These are phyloP conservation scores for Blastocystis sp. DNA, from an alignment of 352 stramenopile species.

Conservation along the genomic window DNA sequence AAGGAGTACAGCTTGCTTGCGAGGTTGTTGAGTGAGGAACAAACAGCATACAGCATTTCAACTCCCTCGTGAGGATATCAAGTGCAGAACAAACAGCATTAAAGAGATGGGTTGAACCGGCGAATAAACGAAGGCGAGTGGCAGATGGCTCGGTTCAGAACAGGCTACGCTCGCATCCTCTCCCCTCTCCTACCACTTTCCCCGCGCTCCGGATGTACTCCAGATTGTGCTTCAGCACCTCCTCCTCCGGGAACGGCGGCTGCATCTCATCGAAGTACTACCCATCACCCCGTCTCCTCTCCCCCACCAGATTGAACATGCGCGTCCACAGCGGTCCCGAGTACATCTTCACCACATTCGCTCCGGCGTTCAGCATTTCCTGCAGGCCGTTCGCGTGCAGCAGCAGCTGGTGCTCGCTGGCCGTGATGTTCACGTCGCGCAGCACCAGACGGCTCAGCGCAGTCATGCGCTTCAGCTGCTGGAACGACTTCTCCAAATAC, in stretches of 20 bases:
- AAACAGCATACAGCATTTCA: neutral
- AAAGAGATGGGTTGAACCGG: neutral
- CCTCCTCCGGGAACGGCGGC: constrained; percentile 15
- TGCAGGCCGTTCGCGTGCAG: neutral
- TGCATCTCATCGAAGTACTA: constrained; percentile 60
- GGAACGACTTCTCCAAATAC: neutral
- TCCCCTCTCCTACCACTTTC: neutral
- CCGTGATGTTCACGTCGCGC: constrained; percentile 29
- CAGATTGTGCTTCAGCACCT: constrained; percentile 38
- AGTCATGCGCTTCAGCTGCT: constrained; percentile 1
- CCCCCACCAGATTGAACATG: constrained; percentile 25
- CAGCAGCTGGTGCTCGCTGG: constrained; percentile 3
- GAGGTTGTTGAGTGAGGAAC: neutral
- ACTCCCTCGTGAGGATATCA: neutral
- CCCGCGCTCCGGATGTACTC: neutral
- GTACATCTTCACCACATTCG: constrained; percentile 60
- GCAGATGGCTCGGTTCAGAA: neutral
- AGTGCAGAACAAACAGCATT: neutral
- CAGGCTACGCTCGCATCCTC: neutral
- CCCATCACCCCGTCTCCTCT: neutral
- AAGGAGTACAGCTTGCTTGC: neutral
- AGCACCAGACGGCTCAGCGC: constrained; percentile 43
- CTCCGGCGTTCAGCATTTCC: constrained; percentile 24
- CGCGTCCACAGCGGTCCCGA: constrained; percentile 45
- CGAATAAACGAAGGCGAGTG: constrained; percentile 11